Evolutionary conservation across 1,284 basidiomycete species (phyloP).

Genomic region (Schizophyllum commune): DNA sequence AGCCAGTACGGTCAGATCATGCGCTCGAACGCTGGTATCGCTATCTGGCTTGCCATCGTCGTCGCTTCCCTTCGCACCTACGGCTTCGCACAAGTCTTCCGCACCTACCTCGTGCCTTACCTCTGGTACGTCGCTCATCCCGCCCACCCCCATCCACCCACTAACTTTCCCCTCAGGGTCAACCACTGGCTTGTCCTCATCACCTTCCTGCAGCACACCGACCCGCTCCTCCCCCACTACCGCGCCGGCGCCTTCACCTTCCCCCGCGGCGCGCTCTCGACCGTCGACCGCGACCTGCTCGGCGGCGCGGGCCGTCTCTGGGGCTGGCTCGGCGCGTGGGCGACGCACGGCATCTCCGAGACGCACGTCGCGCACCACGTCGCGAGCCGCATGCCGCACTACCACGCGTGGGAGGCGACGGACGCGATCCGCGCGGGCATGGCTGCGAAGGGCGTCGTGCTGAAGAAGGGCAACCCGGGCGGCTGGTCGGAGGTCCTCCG

Average conservation of each 20-base stretch:
- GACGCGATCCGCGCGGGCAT: slow-evolving; percentile 70
- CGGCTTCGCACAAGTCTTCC: slow-evolving; percentile 57
- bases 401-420: slow-evolving; percentile 76
- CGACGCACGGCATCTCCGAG: slow-evolving; percentile 69
- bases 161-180: slow-evolving; percentile 19
- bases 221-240: slow-evolving; percentile 82
- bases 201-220: slow-evolving; percentile 84
- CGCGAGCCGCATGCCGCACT: slow-evolving; percentile 76
- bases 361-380: slow-evolving; percentile 78
- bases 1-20: slow-evolving; percentile 64
- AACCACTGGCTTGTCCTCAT: slow-evolving; percentile 73
- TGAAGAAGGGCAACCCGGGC: slow-evolving; percentile 38
- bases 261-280: slow-evolving; percentile 76
- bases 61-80: slow-evolving; percentile 43
- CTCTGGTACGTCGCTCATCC: slow-evolving; percentile 37
- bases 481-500: slow-evolving; percentile 55
- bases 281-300: slow-evolving; percentile 69
- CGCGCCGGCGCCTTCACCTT: slow-evolving; percentile 72
- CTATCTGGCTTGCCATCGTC: slow-evolving; percentile 49
- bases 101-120: slow-evolving; percentile 76
- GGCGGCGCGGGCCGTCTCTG: slow-evolving; percentile 53
- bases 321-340: slow-evolving; percentile 54
- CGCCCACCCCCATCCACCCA: not conserved
- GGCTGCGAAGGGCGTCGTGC: slow-evolving; percentile 39
- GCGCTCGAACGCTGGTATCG: slow-evolving; percentile 68